phyloP scores from a whole-genome alignment of 768 basidiomycete species.

The Lepiota venenata region DNA sequence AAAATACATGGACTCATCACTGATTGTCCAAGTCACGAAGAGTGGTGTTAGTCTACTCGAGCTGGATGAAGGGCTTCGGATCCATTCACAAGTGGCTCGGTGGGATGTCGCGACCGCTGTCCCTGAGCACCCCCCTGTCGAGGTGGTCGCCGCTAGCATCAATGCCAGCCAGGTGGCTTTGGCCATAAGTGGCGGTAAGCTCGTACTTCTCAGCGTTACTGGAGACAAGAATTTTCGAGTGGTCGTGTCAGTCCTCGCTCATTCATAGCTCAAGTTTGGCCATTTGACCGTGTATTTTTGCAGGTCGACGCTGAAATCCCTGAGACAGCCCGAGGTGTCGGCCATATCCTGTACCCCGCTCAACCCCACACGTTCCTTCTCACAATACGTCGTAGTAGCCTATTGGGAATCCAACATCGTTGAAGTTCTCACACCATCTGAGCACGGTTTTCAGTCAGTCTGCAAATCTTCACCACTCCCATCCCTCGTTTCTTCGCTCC shows the following conservation, averaged over 20 bases:
- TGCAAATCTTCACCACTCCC: constrained; percentile 35
- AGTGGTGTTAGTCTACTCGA: constrained; percentile 53
- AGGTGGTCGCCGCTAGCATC: constrained; percentile 66
- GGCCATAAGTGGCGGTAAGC: constrained; percentile 49
- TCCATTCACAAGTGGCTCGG: constrained; percentile 37
- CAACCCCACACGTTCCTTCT: constrained; percentile 41
- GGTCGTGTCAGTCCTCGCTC: constrained; percentile 16
- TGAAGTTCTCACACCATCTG: constrained; percentile 43
- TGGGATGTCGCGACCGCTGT: constrained; percentile 26
- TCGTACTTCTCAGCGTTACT: constrained; percentile 49
- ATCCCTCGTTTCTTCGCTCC: constrained; percentile 43
- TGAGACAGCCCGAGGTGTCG: constrained; percentile 51
- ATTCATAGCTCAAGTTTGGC: background rate
- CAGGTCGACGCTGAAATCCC: background rate
- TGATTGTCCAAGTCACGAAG: constrained; percentile 72
- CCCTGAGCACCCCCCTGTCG: constrained; percentile 18
- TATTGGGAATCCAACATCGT: constrained; percentile 74
- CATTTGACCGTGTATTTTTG: too few relatives aligned
- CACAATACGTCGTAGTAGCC: constrained; percentile 55
- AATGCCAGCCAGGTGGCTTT: constrained; percentile 68
- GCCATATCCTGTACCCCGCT: constrained; percentile 63
- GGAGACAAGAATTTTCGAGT: constrained; percentile 26
- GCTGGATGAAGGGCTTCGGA: constrained; percentile 40
- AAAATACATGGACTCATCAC: constrained; percentile 42
- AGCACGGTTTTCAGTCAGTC: constrained; percentile 23